Evolutionary conservation across 805 yeast species (phyloP), one percentile per base, ranked within the genome.

Genomic region (Clavispora fructus): DNA sequence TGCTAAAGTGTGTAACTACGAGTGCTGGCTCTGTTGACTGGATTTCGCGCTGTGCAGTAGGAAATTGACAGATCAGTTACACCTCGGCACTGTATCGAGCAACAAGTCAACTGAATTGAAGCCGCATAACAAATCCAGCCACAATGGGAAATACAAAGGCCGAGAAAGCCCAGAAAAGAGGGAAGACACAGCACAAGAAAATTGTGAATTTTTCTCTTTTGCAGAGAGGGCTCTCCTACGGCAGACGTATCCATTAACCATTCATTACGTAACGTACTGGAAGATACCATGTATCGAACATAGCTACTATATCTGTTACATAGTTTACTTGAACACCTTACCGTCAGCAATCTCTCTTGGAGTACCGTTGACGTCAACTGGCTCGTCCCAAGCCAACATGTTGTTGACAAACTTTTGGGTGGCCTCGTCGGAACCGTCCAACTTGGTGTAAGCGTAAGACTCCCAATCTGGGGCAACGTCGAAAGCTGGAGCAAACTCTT

Each of bases 401-500:
- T 90, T 87, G 73, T 87, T 78, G 61, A 94, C 71, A 64, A 88
- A 87, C 54, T 77, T 87, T 73, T 78, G 84, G 78, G 79, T 87
- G 66, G 80, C 94, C 58, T 79, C 81, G 58, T 80, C 80, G 61
- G 89, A 61, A 51, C 85, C 79, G 67, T 92, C 97, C 64, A 92
- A 78, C 77, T 87, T 83, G 66, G 81, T 74, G 86, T 80, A 89
- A 49, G 68, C 65, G 77, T 88, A 92, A 42, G 97, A 88, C 77
- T 92, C 98, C 95, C 96, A 90, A 76, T 94, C 99, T 71, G 99
- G 97, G 65, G 98, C 99, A 70, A 94, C 98, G 56, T 92, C 87
- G 65, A 92, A 89, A 54, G 97, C 99, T 70, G 97, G 96, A 47
- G 60, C 79, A 66, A 61, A 74, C 52, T 92, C 96, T 74, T 92